Evolutionary conservation across 176 grass and related monocot genomes (phyloP).

Genomic region (Triticum turgidum): DNA sequence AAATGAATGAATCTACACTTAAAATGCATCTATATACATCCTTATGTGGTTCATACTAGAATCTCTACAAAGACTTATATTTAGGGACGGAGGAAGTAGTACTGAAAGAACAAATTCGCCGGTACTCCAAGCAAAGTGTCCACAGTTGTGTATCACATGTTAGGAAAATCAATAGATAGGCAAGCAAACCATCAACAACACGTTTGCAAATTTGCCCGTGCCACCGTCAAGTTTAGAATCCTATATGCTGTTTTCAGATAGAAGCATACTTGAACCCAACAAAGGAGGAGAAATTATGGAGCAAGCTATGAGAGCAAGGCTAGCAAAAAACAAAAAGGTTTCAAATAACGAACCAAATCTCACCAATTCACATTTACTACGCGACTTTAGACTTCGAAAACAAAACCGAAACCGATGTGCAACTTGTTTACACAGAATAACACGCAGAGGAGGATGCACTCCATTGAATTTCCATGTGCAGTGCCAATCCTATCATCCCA

Average conservation of each 20-base stretch:
- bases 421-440: conserved; percentile 22
- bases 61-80: too few relatives aligned
- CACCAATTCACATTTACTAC: conserved; percentile 24
- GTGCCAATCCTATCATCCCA: background rate
- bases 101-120: background rate
- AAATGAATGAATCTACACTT: too few relatives aligned
- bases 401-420: conserved; percentile 18
- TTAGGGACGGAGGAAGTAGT: too few relatives aligned
- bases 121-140: background rate
- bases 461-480: conserved; percentile 30
- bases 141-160: background rate
- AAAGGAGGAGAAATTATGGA: background rate
- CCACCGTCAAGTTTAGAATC: background rate
- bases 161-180: background rate
- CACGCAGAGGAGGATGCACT: background rate
- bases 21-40: too few relatives aligned
- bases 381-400: conserved; percentile 7
- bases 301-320: background rate
- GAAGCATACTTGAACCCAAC: background rate
- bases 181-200: background rate
- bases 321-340: background rate
- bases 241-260: background rate
- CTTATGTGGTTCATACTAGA: too few relatives aligned
- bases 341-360: conserved; percentile 33
- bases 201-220: background rate